Evolutionary conservation across 2,329 filamentous ascomycete genomes (phyloP).

Genomic region (Pseudocercospora eumusae): DNA sequence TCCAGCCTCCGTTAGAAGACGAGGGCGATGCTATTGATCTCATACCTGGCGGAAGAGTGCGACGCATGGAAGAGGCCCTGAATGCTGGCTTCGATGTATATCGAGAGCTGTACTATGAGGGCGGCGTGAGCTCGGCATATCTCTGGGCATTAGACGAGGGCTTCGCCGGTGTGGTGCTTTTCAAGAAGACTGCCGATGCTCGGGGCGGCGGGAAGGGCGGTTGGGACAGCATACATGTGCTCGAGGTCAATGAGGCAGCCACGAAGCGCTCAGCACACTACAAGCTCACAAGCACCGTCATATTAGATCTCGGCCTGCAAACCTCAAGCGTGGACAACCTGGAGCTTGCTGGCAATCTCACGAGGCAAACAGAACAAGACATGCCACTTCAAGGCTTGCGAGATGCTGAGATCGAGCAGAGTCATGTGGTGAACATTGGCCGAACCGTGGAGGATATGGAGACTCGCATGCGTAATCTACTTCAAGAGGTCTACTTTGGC

Average conservation of each 20-base stretch:
- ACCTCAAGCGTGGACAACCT: conserved; percentile 73
- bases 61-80: conserved; percentile 89
- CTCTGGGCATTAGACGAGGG: conserved; percentile 98
- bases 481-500: conserved; percentile 99
- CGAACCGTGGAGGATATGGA: conserved; percentile 98
- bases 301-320: conserved; percentile 77
- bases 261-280: conserved; percentile 90
- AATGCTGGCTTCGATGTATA: conserved; percentile 98
- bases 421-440: conserved; percentile 94
- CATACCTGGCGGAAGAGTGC: conserved; percentile 83
- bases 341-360: conserved; percentile 97
- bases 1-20: conserved; percentile 78
- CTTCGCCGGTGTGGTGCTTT: conserved; percentile 89
- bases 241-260: conserved; percentile 79
- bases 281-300: conserved; percentile 96
- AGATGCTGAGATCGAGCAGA: conserved; percentile 72
- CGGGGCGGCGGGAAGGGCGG: conserved; percentile 48
- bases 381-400: conserved; percentile 62
- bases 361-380: conserved; percentile 90
- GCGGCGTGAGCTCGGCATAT: conserved; percentile 92
- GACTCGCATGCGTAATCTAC: conserved; percentile 95
- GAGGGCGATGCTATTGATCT: conserved; percentile 73
- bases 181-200: conserved; percentile 77
- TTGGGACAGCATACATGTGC: conserved; percentile 99
- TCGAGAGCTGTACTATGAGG: conserved; percentile 94